Base-by-base conservation (phyloP, 192 early-diverging fungal species). In the Neocallimastix lanati region DNA sequence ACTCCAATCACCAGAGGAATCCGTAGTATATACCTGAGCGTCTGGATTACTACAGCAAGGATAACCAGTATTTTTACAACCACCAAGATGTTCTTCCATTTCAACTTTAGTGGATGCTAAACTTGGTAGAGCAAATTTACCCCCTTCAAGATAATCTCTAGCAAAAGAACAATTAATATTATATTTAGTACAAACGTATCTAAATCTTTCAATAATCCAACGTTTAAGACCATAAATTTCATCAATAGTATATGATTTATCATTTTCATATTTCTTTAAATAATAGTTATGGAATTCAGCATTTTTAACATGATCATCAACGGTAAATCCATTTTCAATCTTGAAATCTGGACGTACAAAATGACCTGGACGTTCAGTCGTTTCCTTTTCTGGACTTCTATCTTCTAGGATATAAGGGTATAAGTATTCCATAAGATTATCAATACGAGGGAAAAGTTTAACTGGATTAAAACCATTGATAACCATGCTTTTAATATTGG, bases 81-180 rank as follows among this genome's bases (percentile, higher is more conserved):
- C 50, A 9, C 9, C 25, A 27, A 11, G 50, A 67, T n/a, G 50
- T n/a, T 67, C 18, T 67, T 67, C 50, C 6, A 67, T 7, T 4
- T 4, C 1, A n/a, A n/a, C 25, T 0, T 2, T 9, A n/a, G 21
- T n/a, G 0, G 2, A 3, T n/a, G 2, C 3, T n/a, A 9, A 7
- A 11, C 16, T 21, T 67, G 50, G 21, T n/a, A 67, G 2, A n/a
- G 2, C 16, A 9, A 25, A 67, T 11, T 25, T 67, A 67, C 50
- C 50, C 0, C 50, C 50, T 67, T 67, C 50, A 25, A 67, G 18
- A 67, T 67, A 67, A 0, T 67, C 25, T n/a, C 16, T 18, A n/a
- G 25, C 50, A 67, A 67, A 67, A 25, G 50, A 67, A n/a, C 50
- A 67, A 67, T 67, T 25, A 67, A 67, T 67, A n/a, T 67, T 21